Evolutionary conservation across 345 rosid species (phyloP), one percentile per base, ranked within the genome.

Genomic region (Melastoma malabathricum): DNA sequence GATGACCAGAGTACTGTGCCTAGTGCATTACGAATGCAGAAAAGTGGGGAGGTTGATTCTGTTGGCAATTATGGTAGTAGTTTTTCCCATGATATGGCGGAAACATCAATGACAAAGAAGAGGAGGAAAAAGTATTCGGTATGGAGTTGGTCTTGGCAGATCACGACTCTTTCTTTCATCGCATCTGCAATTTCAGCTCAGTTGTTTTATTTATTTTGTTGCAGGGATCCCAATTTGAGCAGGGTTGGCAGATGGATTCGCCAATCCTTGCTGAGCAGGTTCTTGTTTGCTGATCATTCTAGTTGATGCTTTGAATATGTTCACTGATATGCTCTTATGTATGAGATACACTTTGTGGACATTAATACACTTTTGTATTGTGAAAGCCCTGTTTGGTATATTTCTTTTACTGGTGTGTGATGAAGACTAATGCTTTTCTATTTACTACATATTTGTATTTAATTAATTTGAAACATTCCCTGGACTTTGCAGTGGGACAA

Each of bases 1-100:
- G 97, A 93, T 63, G 97, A 88, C 53, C 85, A 77, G 74, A 83
- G 90, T 73, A 74, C 93, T 51, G 58, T 89, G 79, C 75, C 72
- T 69, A 89, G 86, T 59, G 96, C 87, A 64, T 81, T 76, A 6
- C 73, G 70, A 68, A 57, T 75, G 55, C 94, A 79, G 60, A 93
- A 72, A 79, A 69, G 79, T 54, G 55, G 72, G 71, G 97, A 88
- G 71, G 92, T 86, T 61, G 94, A 93, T 52, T 93, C 95, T 44
- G 68, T 62, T 66, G 80, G 66, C 17, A 75, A 74, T 15, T 79
- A 76, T 68, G 90, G 79, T 59, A 84, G 71, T 79, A 84, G 72
- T 62, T 66, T 83, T 27, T 65, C 76, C n/a, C 86, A 79, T 68
- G 92, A 83, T 60, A 73, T 46, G 58, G 82, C 81, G 27, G 97